These are phyloP conservation scores for Verbascum thapsus DNA, from an alignment of 257 asterid genomes.

Conservation along the genomic window DNA sequence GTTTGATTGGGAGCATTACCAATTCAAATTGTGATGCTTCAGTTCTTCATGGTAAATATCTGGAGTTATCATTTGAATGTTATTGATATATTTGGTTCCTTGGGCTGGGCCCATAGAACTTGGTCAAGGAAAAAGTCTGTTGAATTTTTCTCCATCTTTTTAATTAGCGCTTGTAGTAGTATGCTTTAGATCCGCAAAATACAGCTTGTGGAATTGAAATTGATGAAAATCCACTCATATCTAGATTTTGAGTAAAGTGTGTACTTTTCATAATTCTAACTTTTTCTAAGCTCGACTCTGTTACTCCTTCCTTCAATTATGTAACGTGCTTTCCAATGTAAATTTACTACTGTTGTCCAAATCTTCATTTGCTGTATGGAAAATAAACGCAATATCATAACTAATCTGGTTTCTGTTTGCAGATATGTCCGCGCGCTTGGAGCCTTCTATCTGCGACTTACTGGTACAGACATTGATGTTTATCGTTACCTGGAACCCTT, in stretches of 20 bases:
- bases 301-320: no score
- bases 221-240: not conserved
- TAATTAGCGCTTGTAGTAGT: not conserved
- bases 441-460: constrained; percentile 89
- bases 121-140: not conserved
- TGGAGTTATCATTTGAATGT: not conserved
- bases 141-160: not conserved
- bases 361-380: not conserved
- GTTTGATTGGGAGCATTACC: not conserved
- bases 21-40: not conserved
- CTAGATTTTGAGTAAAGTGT: not conserved
- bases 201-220: not conserved
- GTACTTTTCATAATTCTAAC: not conserved
- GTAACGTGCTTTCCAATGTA: no score
- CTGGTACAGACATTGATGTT: constrained; percentile 86
- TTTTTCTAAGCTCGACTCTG: no score
- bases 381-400: not conserved
- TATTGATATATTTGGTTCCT: not conserved
- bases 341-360: no score
- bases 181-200: constrained; percentile 7
- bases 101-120: not conserved
- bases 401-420: constrained; percentile 11
- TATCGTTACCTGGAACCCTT: constrained; percentile 89
- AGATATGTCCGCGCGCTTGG: constrained; percentile 92
- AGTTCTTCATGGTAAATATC: not conserved